Evolutionary conservation across 2,329 filamentous ascomycete species (phyloP).

Genomic region (Fusarium musae): DNA sequence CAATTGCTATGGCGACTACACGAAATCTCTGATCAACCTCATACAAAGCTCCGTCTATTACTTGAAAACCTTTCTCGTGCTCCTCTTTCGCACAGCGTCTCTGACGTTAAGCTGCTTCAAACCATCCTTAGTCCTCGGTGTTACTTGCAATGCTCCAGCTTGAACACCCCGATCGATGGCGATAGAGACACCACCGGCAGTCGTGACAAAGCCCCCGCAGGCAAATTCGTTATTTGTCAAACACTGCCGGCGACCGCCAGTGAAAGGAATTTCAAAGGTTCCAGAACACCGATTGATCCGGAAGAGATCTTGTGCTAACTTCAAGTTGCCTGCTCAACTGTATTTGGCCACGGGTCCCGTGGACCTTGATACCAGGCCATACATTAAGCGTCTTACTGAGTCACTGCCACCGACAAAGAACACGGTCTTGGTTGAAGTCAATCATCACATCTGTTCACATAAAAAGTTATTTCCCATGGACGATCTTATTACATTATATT

Average conservation of each 20-base stretch:
- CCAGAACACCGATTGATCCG: background rate
- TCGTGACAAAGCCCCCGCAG: constrained; percentile 12
- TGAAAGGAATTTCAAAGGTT: background rate
- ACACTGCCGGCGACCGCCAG: background rate
- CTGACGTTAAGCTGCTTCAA: constrained; percentile 25
- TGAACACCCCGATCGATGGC: constrained; percentile 8
- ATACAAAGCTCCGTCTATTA: constrained; percentile 15
- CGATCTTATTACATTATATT: background rate
- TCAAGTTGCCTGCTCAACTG: constrained; percentile 24
- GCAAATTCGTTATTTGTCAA: constrained; percentile 2
- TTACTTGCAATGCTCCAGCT: constrained; percentile 21
- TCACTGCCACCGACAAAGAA: background rate
- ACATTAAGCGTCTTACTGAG: background rate
- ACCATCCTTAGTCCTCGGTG: constrained; percentile 22
- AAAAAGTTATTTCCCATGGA: background rate
- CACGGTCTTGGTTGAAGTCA: constrained; percentile 16
- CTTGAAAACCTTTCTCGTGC: constrained; percentile 6
- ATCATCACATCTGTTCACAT: background rate
- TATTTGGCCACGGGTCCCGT: constrained; percentile 9
- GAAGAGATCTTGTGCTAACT: constrained; percentile 17
- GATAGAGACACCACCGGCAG: constrained; percentile 2
- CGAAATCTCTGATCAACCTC: constrained; percentile 23
- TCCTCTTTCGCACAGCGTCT: constrained; percentile 27
- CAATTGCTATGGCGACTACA: constrained; percentile 33
- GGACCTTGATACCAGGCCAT: background rate